Evolutionary conservation across 2,329 filamentous ascomycete species (phyloP), one percentile per base, ranked within the genome.

Genomic region (Trichoderma gracile): DNA sequence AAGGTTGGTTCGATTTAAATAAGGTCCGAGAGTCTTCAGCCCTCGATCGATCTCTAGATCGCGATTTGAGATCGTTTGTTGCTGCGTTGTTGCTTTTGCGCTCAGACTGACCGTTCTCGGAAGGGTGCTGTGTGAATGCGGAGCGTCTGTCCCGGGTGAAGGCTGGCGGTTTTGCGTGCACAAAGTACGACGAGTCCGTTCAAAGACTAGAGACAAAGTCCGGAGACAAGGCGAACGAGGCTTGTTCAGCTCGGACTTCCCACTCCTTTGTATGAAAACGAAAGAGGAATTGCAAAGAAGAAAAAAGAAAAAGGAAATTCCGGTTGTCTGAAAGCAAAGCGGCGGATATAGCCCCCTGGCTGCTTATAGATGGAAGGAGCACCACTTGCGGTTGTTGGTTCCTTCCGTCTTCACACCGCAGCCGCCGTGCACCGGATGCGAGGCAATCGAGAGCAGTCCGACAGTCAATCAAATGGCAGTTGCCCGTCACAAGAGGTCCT

Each of bases 101-200:
- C 21, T 33, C 42, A 43, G 42, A 38, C n/a, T 54, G 49, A 53
- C 59, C 59, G 59, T 62, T 62, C 59, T 62, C 59, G 59, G 59
- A 62, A 40, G 23, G 19, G 59, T 49, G 59, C 55, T 62, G 59
- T 45, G 59, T 62, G 59, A 62, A 62, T 46, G 59, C 59, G 58
- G 58, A 62, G 59, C 30, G 46, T 6, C 57, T 47, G 59, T 14
- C 55, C 38, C 50, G 50, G 50, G 50, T 17, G 40, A 38, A 25
- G 42, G 42, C 25, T 23, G 21, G 30, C 10, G 12, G 12, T 58
- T 53, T 21, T 52, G 40, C 40, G 59, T 52, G 49, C 40, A 19
- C 33, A 50, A 42, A 42, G 59, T 46, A 62, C 59, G 59, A 62
- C 59, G 59, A 62, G 59, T 53, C 42, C 59, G 59, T 62, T 45